Conservation (phyloP, 2,329 filamentous ascomycete species). For the Scortechinia acanthostroma region DNA sequence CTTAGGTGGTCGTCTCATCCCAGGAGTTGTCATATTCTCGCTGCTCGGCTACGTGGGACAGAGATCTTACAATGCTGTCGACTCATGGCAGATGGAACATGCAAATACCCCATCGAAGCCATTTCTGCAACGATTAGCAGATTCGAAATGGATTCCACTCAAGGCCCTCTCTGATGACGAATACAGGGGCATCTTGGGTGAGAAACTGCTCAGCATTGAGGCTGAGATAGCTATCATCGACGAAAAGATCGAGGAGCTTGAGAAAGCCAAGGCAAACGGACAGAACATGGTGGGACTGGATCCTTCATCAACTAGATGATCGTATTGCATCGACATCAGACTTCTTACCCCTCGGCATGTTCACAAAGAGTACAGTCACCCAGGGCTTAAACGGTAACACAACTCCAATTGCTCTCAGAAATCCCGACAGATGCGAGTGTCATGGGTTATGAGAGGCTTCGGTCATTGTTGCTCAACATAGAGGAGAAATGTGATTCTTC, state of each 20-base stretch:
- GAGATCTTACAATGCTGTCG: neutral
- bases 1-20: neutral
- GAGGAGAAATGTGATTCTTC: too few species aligned
- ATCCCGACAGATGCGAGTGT: too few species aligned
- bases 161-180: neutral
- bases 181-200: neutral
- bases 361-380: too few species aligned
- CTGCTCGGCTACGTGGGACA: neutral
- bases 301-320: too few species aligned
- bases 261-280: neutral
- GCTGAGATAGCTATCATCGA: neutral
- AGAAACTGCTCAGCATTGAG: slow-evolving; percentile 1
- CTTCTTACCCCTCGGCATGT: too few species aligned
- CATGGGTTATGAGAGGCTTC: too few species aligned
- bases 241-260: neutral
- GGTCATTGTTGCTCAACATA: too few species aligned
- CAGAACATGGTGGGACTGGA: too few species aligned
- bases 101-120: neutral
- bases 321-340: too few species aligned
- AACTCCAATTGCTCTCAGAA: too few species aligned
- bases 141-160: neutral
- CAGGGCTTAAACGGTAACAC: too few species aligned
- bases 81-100: slow-evolving; percentile 1
- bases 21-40: neutral
- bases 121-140: neutral